Evolutionary conservation across 805 yeast genomes (phyloP), one percentile per base, ranked within the genome.

Genomic region (Limtongia smithiae): DNA sequence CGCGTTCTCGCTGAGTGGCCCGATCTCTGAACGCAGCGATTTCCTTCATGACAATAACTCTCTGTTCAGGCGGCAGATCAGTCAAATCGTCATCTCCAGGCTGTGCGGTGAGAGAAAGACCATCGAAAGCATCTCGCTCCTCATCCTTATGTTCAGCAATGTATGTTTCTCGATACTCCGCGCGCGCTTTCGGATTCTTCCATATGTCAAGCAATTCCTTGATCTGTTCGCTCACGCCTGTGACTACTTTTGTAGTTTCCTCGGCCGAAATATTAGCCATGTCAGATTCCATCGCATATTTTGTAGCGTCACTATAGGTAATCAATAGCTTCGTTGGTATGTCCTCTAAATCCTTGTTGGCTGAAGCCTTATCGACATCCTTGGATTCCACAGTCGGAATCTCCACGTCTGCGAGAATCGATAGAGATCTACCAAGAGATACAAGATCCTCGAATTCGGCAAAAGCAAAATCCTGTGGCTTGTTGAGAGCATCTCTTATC

Each of bases 1-100:
- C 60, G 2, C 55, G 48, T 37, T 57, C 59, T 11, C 53, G 51
- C 22, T 51, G 43, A 37, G 46, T 54, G 6, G 60, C 48, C 2
- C 60, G 57, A 2, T 57, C 55, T 32, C 60, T 38, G 38, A 57
- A 57, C 22, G 57, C 32, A 4, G 51, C 44, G 40, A 57, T 57
- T 27, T 57, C 60, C 27, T 34, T 34, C 20, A 38, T 31, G 17
- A 57, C 52, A n/a, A 39, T 34, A 9, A 41, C 57, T 9, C 56
- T 48, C 20, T 50, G 57, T 17, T 57, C 60, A 4, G 54, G 46
- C 1, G 58, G 52, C n/a, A 57, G 25, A 27, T 50, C 60, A n/a
- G 46, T 50, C n/a, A 57, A 38, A 9, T 51, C 60, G 9, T 55
- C 60, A 18, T 55, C 59, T n/a, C 45, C 50, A 24, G 32, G 30